Percentiles rank a stretch among this genome's conserved stretches.
Evolutionary conservation across 1,139 yeast species (phyloP).

Genomic region (Diutina sp.): DNA sequence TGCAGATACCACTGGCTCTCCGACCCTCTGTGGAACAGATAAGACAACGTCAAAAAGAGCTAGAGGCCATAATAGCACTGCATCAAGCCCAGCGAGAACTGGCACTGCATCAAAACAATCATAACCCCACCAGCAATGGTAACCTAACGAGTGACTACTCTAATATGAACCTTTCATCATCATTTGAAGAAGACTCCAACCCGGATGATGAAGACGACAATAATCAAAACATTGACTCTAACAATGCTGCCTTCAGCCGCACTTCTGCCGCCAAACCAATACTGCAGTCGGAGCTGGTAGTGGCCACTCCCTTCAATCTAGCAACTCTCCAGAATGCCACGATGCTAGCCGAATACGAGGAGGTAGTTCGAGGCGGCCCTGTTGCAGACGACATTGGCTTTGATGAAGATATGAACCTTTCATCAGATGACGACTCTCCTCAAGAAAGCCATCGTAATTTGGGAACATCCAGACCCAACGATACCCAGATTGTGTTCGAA

Average conservation of each 20-base stretch:
- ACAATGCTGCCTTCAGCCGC: too few relatives aligned
- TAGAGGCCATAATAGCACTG: too few relatives aligned
- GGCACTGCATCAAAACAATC: background rate
- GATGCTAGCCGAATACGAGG: background rate
- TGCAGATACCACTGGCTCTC: background rate
- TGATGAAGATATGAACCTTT: background rate
- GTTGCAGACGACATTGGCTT: background rate
- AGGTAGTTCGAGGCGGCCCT: background rate
- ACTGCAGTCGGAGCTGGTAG: too few relatives aligned
- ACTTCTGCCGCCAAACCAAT: too few relatives aligned
- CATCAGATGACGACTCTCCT: background rate
- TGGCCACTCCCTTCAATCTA: background rate
- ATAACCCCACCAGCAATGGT: background rate
- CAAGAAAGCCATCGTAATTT: too few relatives aligned
- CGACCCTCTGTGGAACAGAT: background rate
- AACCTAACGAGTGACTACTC: background rate
- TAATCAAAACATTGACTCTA: too few relatives aligned
- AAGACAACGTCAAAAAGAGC: background rate
- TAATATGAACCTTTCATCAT: background rate
- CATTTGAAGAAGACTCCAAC: background rate
- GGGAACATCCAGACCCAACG: too few relatives aligned
- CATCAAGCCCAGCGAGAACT: too few relatives aligned
- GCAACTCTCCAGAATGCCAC: background rate
- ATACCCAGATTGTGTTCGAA: background rate
- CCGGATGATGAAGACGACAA: background rate